Base-by-base conservation (phyloP, 1,139 yeast genomes). In the Hyphopichia burtonii region DNA sequence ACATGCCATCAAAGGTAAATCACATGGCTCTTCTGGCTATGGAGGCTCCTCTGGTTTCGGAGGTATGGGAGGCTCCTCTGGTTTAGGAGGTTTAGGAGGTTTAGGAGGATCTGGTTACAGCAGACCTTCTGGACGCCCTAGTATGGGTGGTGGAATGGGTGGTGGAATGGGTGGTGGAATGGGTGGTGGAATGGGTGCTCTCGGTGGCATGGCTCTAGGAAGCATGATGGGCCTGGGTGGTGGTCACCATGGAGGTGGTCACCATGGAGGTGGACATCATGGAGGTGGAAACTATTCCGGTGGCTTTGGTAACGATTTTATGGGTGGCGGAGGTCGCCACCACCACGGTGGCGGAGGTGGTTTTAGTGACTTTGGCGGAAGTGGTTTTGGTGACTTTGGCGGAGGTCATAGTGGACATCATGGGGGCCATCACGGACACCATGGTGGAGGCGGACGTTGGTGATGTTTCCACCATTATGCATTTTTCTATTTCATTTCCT, bases 151-250 rank as follows among this genome's bases (percentile, higher is more conserved):
- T 16, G 32, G 34, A 8, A 63, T 64, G 47, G 80, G 77, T 42
- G 83, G 83, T 52, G 85, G 86, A 47, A 78, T 78, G 83, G 79
- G 68, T 39, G 76, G 83, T 30, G 44, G 41, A 2, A 17, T 34
- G 27, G 25, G 33, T 15, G 25, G 33, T 14, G 28, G 28, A 12
- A 6, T 15, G 20, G 33, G 40, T 22, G 31, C 34, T 14, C 16
- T 17, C 18, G 36, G 36, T 17, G 37, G 32, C 3, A 18, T 32
- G 25, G 31, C 33, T 14, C 18, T 17, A 17, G 36, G 36, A n/a
- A 32, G 32, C 27, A 16, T 15, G n/a, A 25, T 25, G 28, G 33
- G 36, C 15, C 23, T 20, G 23, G 15, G 15, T 37, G 27, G 32
- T 33, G 33, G 36, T 15, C 19, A 12, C 31, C 17, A 25, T 14